phyloP scores from a whole-genome alignment of 768 basidiomycete genomes.

The Infundibulicybe gibba region DNA sequence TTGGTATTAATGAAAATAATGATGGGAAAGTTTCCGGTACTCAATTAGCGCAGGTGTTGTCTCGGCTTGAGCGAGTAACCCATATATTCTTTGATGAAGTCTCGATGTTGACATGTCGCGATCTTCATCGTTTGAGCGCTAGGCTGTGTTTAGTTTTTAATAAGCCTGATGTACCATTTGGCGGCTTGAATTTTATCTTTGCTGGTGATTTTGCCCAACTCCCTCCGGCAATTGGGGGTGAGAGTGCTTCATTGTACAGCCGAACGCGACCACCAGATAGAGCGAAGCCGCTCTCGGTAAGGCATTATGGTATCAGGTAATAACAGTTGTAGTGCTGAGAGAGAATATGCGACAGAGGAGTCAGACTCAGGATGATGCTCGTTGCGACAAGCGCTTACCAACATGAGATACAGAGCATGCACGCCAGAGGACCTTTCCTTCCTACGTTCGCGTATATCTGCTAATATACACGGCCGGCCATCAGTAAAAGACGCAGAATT shows the following conservation, averaged over 20 bases:
- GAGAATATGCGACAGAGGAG: slow-evolving; percentile 30
- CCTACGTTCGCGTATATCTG: slow-evolving; percentile 19
- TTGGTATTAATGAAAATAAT: slow-evolving; percentile 17
- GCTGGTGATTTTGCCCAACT: slow-evolving; percentile 46
- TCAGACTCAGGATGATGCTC: slow-evolving; percentile 14
- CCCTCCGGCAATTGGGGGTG: slow-evolving; percentile 23
- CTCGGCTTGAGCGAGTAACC: slow-evolving; percentile 21
- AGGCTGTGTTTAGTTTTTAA: slow-evolving; percentile 16
- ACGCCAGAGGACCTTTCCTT: slow-evolving; percentile 32
- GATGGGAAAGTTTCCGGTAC: not conserved
- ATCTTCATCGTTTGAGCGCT: slow-evolving; percentile 23
- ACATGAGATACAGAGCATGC: slow-evolving; percentile 36
- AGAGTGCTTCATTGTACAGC: slow-evolving; percentile 18
- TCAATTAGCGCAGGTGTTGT: slow-evolving; percentile 9
- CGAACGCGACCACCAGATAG: not conserved
- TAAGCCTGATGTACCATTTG: slow-evolving; percentile 19
- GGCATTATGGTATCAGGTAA: slow-evolving; percentile 24
- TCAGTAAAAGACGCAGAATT: slow-evolving; percentile 16
- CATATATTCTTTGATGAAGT: slow-evolving; percentile 41
- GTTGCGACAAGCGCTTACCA: slow-evolving; percentile 25
- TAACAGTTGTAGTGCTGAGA: slow-evolving; percentile 17
- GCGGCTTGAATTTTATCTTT: slow-evolving; percentile 38
- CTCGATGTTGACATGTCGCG: slow-evolving; percentile 34
- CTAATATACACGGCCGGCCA: slow-evolving; percentile 4
- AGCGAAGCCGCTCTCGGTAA: slow-evolving; percentile 18